phyloP scores from a whole-genome alignment of 2,329 filamentous ascomycete species.

The Knufia fluminis region DNA sequence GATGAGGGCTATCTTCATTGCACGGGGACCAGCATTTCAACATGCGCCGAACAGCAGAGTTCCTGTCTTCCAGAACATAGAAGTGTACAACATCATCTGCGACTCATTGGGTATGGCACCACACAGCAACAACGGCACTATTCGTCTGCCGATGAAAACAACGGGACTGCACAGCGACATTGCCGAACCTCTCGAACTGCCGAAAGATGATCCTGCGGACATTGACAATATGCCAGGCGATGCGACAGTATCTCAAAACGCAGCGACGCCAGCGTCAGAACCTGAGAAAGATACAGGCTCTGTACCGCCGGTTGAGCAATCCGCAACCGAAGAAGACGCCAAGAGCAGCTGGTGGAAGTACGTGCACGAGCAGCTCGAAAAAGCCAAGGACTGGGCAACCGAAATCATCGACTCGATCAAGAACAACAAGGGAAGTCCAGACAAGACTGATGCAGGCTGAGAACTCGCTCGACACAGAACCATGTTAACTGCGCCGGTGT shows the following conservation, averaged over 20 bases:
- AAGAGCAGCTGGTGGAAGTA: conserved; percentile 21
- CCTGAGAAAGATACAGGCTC: neutral
- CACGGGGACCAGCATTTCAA: conserved; percentile 83
- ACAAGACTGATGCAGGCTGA: conserved; percentile 3
- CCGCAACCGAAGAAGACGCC: neutral
- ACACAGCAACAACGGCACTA: conserved; percentile 75
- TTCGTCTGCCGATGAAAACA: conserved; percentile 43
- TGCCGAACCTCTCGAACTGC: conserved; percentile 12
- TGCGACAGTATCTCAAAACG: neutral
- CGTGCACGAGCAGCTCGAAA: conserved; percentile 20
- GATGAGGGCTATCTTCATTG: conserved; percentile 93
- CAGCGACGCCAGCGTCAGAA: neutral
- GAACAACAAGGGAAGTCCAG: conserved; percentile 17
- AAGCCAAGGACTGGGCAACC: conserved; percentile 24
- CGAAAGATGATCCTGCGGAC: conserved; percentile 8
- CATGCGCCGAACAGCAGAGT: conserved; percentile 72
- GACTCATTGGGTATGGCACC: conserved; percentile 70
- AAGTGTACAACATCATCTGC: conserved; percentile 91
- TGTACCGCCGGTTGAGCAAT: neutral
- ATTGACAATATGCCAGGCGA: neutral
- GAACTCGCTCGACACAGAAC: neutral
- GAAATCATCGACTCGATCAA: conserved; percentile 21
- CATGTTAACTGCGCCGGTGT: too few relatives aligned
- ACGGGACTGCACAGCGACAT: conserved; percentile 38
- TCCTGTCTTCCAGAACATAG: conserved; percentile 79